phyloP scores from a whole-genome alignment of 495 filamentous ascomycete genomes.

The Penicillium mononematosum region DNA sequence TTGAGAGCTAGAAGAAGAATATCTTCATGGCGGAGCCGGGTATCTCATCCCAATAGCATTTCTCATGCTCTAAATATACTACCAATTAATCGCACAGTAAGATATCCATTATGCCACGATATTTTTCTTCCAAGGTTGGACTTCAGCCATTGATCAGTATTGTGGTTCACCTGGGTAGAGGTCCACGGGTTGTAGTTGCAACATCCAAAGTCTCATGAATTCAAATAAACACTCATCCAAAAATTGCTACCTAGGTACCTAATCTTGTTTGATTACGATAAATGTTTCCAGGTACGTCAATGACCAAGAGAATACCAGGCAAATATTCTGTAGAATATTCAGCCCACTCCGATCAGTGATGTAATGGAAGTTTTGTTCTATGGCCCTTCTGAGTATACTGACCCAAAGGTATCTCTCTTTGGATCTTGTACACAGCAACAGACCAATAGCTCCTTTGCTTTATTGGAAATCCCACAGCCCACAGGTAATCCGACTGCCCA shows the following conservation, averaged over 20 bases:
- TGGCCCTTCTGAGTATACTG: neutral
- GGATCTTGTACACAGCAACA: neutral
- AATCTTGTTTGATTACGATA: neutral
- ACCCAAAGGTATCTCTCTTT: neutral
- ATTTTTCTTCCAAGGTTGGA: too few relatives aligned
- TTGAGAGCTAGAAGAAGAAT: too few relatives aligned
- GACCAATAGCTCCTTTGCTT: neutral
- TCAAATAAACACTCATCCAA: neutral
- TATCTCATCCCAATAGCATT: too few relatives aligned
- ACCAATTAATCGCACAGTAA: too few relatives aligned
- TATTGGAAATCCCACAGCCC: neutral
- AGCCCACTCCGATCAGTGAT: neutral
- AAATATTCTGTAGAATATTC: neutral
- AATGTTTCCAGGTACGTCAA: neutral
- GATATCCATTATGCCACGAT: too few relatives aligned
- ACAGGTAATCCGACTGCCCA: neutral
- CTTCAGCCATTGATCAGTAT: too few relatives aligned
- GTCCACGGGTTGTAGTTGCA: neutral
- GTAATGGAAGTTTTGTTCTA: neutral
- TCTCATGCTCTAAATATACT: too few relatives aligned
- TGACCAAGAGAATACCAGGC: neutral
- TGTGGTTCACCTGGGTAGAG: too few relatives aligned
- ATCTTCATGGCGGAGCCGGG: too few relatives aligned
- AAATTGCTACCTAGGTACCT: too few relatives aligned
- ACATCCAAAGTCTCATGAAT: neutral